Evolutionary conservation across 257 asterid genomes (phyloP).

Genomic region (Paraleonurus japonicus): DNA sequence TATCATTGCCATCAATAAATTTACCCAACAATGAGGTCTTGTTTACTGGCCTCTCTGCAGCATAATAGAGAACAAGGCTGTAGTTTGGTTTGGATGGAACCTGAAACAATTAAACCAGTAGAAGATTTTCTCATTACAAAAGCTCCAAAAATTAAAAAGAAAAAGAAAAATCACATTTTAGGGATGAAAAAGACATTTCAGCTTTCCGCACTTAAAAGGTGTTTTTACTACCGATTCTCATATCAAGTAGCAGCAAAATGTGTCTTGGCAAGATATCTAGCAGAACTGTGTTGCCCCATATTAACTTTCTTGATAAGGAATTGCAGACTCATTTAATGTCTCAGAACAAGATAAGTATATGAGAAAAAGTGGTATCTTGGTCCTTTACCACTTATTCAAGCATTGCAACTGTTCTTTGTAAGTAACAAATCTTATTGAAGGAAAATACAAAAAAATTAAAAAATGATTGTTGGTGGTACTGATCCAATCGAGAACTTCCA

Average conservation of each 20-base stretch:
- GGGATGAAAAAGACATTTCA: neutral
- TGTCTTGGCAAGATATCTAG: neutral
- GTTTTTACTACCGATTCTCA: neutral
- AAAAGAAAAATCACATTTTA: neutral
- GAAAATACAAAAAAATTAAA: neutral
- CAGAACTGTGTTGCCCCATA: neutral
- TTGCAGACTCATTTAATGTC: neutral
- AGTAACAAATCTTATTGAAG: neutral
- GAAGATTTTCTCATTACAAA: constrained; percentile 5
- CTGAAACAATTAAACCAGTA: constrained; percentile 48
- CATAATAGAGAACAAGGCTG: constrained; percentile 91
- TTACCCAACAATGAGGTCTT: constrained; percentile 74
- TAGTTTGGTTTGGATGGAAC: constrained; percentile 97
- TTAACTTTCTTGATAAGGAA: neutral
- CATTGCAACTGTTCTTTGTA: neutral
- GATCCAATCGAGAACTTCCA: constrained; percentile 12
- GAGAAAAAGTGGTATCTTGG: neutral
- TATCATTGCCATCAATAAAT: constrained; percentile 82
- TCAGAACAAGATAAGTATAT: neutral
- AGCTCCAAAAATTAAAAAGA: neutral
- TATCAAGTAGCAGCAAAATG: constrained; percentile 14
- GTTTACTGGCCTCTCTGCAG: constrained; percentile 84
- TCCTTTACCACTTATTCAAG: constrained; percentile 18
- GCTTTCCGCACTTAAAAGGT: constrained; percentile 3
- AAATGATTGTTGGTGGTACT: constrained; percentile 3